Evolutionary conservation across 345 rosid genomes (phyloP), one percentile per base, ranked within the genome.

Genomic region (Gossypium turneri): DNA sequence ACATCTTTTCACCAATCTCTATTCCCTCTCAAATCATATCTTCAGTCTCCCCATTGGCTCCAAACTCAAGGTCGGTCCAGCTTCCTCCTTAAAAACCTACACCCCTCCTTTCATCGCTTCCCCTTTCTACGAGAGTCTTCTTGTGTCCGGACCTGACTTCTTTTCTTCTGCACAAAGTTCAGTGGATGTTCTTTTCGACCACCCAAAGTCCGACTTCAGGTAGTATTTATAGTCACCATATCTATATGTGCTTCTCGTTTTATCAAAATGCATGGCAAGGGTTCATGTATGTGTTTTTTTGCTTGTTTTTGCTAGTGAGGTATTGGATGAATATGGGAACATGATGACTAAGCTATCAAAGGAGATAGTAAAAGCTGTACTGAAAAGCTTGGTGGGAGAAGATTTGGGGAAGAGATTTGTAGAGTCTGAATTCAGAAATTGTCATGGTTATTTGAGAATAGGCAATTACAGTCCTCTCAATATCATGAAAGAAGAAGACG

Each of bases 71-170:
- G 58, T 77, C 6, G 89, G 86, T 50, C 85, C 86, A 27, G 72
- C 60, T 20, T 81, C 85, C 64, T 74, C 72, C 41, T 3, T 75
- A n/a, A 73, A 55, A 63, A 75, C 81, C 29, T 86, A 80, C 52
- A 86, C 77, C 44, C 85, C 83, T 60, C 81, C 62, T 44, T 82
- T 84, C 79, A 84, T 82, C 1, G 87, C 89, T 59, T 86, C 89
- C 19, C 84, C 81, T n/a, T 86, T 80, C 75, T 86, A 76, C 10
- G 87, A 84, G 52, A 75, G 85, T 55, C 82, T 84, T 16, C 75
- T 79, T 0, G 80, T 82, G 72, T 77, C 79, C 1, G 85, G 84
- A 15, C 85, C 86, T 0, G 66, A 81, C 43, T 85, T 81, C 73
- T 41, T 76, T 56, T 67, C 59, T n/a, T 85, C 86, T 12, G 85